phyloP scores from a whole-genome alignment of 2,329 filamentous ascomycete genomes.

The Tolypocladium tropicale region DNA sequence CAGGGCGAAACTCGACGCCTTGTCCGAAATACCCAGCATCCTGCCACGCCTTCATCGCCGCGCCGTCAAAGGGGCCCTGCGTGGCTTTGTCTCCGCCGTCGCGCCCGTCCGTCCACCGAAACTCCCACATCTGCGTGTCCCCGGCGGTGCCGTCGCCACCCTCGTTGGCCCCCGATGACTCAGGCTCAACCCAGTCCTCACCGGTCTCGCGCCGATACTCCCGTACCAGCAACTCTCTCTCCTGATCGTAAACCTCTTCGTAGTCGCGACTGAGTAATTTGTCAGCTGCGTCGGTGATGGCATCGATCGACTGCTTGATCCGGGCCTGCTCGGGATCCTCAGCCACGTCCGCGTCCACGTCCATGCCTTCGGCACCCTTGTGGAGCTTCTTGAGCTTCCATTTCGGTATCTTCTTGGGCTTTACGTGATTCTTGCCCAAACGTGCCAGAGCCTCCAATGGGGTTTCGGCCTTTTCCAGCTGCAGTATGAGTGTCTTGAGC shows the following conservation, averaged over 20 bases:
- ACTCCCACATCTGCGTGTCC: conserved; percentile 58
- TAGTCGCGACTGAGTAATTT: conserved; percentile 74
- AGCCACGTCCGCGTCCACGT: conserved; percentile 45
- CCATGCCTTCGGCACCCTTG: conserved; percentile 50
- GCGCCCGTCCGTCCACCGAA: conserved; percentile 80
- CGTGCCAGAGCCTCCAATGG: conserved; percentile 79
- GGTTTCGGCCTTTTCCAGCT: conserved; percentile 73
- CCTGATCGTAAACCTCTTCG: conserved; percentile 83
- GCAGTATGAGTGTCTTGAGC: conserved; percentile 59
- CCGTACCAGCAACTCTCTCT: conserved; percentile 72
- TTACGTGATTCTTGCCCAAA: conserved; percentile 58
- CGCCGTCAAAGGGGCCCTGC: conserved; percentile 79
- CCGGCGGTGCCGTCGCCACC: conserved; percentile 8
- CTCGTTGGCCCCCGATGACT: conserved; percentile 14
- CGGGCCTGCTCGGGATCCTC: conserved; percentile 59
- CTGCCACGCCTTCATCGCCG: conserved; percentile 85
- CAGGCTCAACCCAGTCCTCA: conserved; percentile 63
- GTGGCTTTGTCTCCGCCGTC: conserved; percentile 64
- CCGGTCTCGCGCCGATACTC: conserved; percentile 80
- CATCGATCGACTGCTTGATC: conserved; percentile 65
- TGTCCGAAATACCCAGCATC: conserved; percentile 88
- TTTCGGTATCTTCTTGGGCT: conserved; percentile 48
- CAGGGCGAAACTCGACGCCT: conserved; percentile 67
- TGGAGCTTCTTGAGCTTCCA: conserved; percentile 62
- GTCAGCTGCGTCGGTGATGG: conserved; percentile 83